Evolutionary conservation across 2,329 filamentous ascomycete genomes (phyloP).

Genomic region (Venturia effusa): DNA sequence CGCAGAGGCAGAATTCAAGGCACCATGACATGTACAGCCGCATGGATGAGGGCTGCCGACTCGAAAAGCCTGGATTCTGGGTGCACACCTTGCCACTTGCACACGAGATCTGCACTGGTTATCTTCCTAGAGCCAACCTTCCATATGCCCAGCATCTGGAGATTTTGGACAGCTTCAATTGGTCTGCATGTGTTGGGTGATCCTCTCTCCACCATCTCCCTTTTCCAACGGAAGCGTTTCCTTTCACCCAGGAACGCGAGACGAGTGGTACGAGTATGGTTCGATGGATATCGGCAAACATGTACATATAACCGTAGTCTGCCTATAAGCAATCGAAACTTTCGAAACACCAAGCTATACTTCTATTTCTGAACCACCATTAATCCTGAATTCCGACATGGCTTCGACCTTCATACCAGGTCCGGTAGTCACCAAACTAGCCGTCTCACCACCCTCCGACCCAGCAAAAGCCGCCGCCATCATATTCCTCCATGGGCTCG

Average conservation of each 20-base stretch:
- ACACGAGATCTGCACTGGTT: background rate
- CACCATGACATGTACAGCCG: no score
- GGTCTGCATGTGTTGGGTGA: background rate
- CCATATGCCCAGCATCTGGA: no score
- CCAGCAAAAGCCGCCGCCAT: slow-evolving; percentile 31
- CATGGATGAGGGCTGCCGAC: no score
- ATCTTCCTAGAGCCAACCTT: background rate
- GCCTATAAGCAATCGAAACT: background rate
- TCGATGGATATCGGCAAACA: background rate
- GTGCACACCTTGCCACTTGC: background rate
- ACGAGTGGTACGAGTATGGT: background rate
- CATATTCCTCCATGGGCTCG: slow-evolving; percentile 37
- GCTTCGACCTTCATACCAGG: background rate
- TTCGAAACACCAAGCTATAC: no score
- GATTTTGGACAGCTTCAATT: background rate
- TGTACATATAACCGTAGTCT: background rate
- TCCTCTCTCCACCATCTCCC: background rate
- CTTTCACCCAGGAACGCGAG: background rate
- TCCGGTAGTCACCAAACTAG: slow-evolving; percentile 27
- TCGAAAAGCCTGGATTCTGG: background rate
- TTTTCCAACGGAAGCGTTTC: background rate
- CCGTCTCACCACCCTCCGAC: slow-evolving; percentile 23
- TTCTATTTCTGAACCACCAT: background rate
- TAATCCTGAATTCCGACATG: background rate
- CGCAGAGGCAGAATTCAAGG: background rate